Conservation (phyloP, 306 rosid species). For the Dalbergia cochinchinensis region DNA sequence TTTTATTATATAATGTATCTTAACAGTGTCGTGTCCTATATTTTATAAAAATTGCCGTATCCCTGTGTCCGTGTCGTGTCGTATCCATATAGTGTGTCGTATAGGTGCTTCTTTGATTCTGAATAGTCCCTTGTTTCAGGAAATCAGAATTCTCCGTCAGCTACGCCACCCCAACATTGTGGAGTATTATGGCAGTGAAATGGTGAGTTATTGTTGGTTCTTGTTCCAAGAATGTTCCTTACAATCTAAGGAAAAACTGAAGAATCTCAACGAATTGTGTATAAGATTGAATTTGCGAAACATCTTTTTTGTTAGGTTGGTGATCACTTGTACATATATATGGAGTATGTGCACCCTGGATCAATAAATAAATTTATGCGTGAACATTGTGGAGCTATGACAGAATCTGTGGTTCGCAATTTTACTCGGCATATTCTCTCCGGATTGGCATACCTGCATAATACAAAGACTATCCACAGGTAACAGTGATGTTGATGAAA, state of each 20-base stretch:
- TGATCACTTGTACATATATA: slow-evolving; percentile 81
- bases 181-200: slow-evolving; percentile 87
- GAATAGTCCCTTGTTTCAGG: slow-evolving; percentile 64
- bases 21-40: too few relatives aligned
- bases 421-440: slow-evolving; percentile 84
- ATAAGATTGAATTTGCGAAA: slow-evolving; percentile 25
- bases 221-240: slow-evolving; percentile 21
- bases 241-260: slow-evolving; percentile 23
- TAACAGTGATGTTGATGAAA: slow-evolving; percentile 48
- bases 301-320: slow-evolving; percentile 63
- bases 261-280: slow-evolving; percentile 10
- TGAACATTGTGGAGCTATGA: slow-evolving; percentile 75
- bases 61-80: too few relatives aligned
- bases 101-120: too few relatives aligned
- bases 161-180: slow-evolving; percentile 90
- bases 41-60: too few relatives aligned
- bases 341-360: slow-evolving; percentile 92
- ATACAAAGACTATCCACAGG: slow-evolving; percentile 88
- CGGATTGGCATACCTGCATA: slow-evolving; percentile 85
- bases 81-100: too few relatives aligned
- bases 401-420: slow-evolving; percentile 88
- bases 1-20: too few relatives aligned
- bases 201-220: slow-evolving; percentile 59
- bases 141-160: slow-evolving; percentile 77
- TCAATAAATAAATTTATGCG: slow-evolving; percentile 80